Conservation (phyloP, 139 green algal genomes). For the Closterium sp. region DNA sequence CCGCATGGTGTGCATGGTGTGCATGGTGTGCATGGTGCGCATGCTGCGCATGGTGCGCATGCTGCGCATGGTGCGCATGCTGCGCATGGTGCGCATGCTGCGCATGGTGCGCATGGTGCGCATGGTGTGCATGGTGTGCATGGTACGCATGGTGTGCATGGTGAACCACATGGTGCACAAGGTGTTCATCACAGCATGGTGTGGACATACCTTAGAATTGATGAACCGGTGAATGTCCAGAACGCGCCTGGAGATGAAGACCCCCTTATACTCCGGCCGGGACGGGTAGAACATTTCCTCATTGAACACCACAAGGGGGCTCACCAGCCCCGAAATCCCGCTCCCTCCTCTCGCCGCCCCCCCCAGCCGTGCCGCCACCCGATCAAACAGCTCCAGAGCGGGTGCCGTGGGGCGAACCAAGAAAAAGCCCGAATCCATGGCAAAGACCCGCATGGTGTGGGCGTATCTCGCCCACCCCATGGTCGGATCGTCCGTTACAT, state of each 20-base stretch:
- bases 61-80: not conserved
- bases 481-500: conserved; percentile 76
- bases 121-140: too few species aligned
- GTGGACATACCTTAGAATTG: conserved; percentile 52
- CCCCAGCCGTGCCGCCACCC: conserved; percentile 38
- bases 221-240: conserved; percentile 55
- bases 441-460: conserved; percentile 53
- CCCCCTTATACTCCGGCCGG: not conserved
- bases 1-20: too few species aligned
- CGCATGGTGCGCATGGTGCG: too few species aligned
- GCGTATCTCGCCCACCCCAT: conserved; percentile 86
- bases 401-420: conserved; percentile 28
- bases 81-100: conserved; percentile 1
- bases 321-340: not conserved
- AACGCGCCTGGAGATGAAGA: conserved; percentile 31
- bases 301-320: conserved; percentile 49
- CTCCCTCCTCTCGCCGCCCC: conserved; percentile 51
- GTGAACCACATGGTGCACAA: not conserved
- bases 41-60: too few species aligned
- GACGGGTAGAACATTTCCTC: conserved; percentile 50
- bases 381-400: conserved; percentile 23
- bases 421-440: conserved; percentile 53
- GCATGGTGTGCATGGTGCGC: too few species aligned
- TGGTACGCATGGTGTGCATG: too few species aligned
- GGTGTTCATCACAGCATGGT: conserved; percentile 4